phyloP scores from a whole-genome alignment of 2,329 filamentous ascomycete genomes.

The Colletotrichum acutatum region DNA sequence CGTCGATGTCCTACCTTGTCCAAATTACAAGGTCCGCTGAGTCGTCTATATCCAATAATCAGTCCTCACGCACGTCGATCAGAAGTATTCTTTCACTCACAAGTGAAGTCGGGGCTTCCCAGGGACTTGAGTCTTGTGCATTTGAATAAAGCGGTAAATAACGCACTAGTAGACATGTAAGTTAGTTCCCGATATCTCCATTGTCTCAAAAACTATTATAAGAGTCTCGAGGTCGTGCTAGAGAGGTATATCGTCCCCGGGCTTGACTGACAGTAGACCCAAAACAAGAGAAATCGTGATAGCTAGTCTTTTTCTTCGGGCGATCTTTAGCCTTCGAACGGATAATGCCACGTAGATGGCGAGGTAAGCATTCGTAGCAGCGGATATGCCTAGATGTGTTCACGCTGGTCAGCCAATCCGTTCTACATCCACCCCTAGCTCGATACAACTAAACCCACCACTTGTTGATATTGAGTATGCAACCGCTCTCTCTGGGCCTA shows the following conservation, averaged over 20 bases:
- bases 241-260: no score
- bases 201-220: no score
- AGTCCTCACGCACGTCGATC: background rate
- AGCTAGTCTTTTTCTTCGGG: slow-evolving; percentile 51
- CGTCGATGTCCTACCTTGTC: slow-evolving; percentile 3
- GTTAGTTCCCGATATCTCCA: no score
- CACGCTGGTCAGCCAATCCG: background rate
- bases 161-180: slow-evolving; percentile 30
- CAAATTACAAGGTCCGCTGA: slow-evolving; percentile 23
- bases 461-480: slow-evolving; percentile 53
- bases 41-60: background rate
- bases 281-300: slow-evolving; percentile 49
- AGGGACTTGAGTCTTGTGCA: slow-evolving; percentile 48
- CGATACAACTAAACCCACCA: slow-evolving; percentile 40
- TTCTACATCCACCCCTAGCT: rapidly evolving
- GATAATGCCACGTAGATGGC: slow-evolving; percentile 53
- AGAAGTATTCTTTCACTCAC: slow-evolving; percentile 35
- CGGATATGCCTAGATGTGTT: slow-evolving; percentile 11
- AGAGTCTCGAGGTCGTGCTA: no score
- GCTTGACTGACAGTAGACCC: slow-evolving; percentile 35
- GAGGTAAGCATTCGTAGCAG: slow-evolving; percentile 49
- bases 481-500: slow-evolving; percentile 47
- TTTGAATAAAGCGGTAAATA: slow-evolving; percentile 44
- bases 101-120: slow-evolving; percentile 39
- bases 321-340: slow-evolving; percentile 49